These are phyloP conservation scores for Russula emetica DNA, from an alignment of 768 basidiomycete genomes.

Conservation along the genomic window DNA sequence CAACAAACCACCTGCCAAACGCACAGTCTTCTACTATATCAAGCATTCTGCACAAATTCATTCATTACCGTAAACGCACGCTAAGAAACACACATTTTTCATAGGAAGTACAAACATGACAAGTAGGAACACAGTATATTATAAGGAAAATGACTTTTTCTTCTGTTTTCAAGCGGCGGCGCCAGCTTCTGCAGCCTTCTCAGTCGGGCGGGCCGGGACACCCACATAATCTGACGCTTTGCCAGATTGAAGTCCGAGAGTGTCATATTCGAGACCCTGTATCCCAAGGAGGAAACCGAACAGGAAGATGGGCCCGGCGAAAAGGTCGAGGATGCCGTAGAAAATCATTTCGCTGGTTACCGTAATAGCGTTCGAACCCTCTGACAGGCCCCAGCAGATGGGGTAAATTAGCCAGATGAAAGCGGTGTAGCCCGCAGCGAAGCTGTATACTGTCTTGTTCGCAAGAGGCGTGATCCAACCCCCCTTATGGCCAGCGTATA, in stretches of 20 bases:
- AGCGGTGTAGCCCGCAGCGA: conserved; percentile 31
- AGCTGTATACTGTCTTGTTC: not conserved
- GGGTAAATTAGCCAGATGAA: conserved; percentile 55
- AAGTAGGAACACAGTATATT: not conserved
- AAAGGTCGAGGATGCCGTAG: conserved; percentile 48
- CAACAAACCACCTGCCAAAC: too few species aligned
- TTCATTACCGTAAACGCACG: not conserved
- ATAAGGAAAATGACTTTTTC: not conserved
- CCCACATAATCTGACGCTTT: conserved; percentile 26
- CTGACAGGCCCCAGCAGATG: conserved; percentile 53
- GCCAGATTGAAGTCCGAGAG: conserved; percentile 33
- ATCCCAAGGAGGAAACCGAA: conserved; percentile 29
- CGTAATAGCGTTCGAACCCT: conserved; percentile 49
- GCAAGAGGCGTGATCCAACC: not conserved
- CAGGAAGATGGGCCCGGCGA: conserved; percentile 42
- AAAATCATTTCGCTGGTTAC: conserved; percentile 52
- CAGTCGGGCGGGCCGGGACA: not conserved
- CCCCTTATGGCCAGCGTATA: not conserved
- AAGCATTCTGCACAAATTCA: not conserved
- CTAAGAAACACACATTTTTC: not conserved
- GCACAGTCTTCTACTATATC: too few species aligned
- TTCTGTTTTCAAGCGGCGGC: not conserved
- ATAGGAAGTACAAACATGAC: not conserved
- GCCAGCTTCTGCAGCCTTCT: not conserved
- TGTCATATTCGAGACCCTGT: conserved; percentile 32